phyloP scores from a whole-genome alignment of 176 grass and related monocot genomes.

The Miscanthus lutarioriparius region DNA sequence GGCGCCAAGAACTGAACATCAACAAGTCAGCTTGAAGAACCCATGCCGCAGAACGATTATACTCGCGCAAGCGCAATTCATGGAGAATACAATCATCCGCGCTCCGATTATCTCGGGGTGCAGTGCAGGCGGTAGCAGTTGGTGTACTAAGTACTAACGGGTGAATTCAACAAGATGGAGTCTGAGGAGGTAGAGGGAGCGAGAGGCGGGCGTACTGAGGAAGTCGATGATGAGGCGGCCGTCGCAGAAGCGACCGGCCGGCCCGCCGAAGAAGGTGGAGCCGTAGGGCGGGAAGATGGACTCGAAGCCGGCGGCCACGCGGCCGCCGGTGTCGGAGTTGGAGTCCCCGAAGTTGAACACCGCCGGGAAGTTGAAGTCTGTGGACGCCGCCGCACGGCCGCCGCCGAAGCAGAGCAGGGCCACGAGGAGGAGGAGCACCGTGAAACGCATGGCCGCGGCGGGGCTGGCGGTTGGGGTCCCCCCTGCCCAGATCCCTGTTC shows the following conservation, averaged over 20 bases:
- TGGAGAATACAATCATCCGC: not conserved
- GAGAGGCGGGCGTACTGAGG: slow-evolving; percentile 55
- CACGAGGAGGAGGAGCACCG: slow-evolving; percentile 3
- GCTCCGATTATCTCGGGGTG: not conserved
- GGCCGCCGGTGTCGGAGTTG: slow-evolving; percentile 91
- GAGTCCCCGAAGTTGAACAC: slow-evolving; percentile 99
- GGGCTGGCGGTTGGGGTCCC: not conserved
- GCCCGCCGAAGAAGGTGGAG: slow-evolving; percentile 75
- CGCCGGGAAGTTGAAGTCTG: slow-evolving; percentile 67
- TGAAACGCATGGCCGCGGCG: slow-evolving; percentile 32
- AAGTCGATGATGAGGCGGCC: slow-evolving; percentile 94
- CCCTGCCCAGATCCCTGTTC: slow-evolving; percentile 32
- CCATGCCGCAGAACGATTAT: not conserved
- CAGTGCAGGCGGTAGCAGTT: not conserved
- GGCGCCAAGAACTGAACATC: not conserved
- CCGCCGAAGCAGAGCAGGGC: slow-evolving; percentile 27
- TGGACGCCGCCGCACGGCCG: slow-evolving; percentile 23
- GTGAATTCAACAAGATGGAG: not conserved
- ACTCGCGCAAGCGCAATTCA: not conserved
- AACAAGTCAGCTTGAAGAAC: not conserved
- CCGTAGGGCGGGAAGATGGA: slow-evolving; percentile 83
- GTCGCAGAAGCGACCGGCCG: slow-evolving; percentile 82
- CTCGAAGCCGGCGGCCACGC: slow-evolving; percentile 75
- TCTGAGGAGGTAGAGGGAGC: not conserved
- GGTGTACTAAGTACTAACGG: no score